phyloP scores from a whole-genome alignment of 2,329 filamentous ascomycete genomes.

The Aspergillus ochraceus region DNA sequence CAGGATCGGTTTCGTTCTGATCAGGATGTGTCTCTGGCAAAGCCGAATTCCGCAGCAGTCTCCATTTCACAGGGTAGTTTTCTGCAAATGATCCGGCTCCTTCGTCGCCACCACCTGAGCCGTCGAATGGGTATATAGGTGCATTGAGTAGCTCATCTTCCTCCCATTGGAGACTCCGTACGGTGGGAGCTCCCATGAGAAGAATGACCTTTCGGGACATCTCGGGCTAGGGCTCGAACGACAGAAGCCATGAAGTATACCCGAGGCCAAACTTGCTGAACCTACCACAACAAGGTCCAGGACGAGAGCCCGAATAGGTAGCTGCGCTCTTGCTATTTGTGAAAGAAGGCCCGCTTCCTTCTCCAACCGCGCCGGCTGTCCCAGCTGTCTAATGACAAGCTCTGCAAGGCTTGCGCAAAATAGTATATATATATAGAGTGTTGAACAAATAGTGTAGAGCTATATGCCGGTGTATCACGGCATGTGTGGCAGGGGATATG shows the following conservation, averaged over 20 bases:
- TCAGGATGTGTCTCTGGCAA: constrained; percentile 3
- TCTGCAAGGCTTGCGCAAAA: not conserved
- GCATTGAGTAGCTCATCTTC: constrained; percentile 50
- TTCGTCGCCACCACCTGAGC: constrained; percentile 6
- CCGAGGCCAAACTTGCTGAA: not conserved
- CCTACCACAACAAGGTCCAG: not conserved
- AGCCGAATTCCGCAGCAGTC: constrained; percentile 25
- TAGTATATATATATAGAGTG: not conserved
- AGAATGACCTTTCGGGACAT: constrained; percentile 46
- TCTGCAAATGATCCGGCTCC: constrained; percentile 10
- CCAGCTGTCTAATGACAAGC: not conserved
- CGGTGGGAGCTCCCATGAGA: constrained; percentile 62
- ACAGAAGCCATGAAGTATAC: constrained; percentile 4
- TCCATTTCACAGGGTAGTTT: constrained; percentile 27
- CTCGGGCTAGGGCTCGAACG: not conserved
- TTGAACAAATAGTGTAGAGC: not conserved
- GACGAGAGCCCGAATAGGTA: not conserved
- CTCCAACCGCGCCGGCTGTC: not conserved
- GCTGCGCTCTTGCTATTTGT: not conserved
- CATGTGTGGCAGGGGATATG: not conserved
- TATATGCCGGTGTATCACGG: not conserved
- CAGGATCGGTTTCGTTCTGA: not conserved
- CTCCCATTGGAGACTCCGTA: constrained; percentile 56
- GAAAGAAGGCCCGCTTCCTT: not conserved
- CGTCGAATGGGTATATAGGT: constrained; percentile 41